These are phyloP conservation scores for Hemileccinum impolitum DNA, from an alignment of 768 basidiomycete genomes.

Conservation along the genomic window DNA sequence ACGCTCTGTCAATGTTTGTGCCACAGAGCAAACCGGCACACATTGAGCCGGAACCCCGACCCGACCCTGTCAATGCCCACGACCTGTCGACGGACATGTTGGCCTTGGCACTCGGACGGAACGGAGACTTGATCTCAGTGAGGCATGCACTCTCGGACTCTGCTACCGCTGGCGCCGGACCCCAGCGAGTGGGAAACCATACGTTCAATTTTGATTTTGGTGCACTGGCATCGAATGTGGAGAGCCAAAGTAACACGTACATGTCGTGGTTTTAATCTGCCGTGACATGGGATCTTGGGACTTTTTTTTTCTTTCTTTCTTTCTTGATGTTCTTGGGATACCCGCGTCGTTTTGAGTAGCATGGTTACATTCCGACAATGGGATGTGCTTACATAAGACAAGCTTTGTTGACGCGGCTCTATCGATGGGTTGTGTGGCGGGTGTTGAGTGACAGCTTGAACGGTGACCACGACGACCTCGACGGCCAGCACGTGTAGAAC, in stretches of 20 bases:
- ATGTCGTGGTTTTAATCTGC: slow-evolving; percentile 62
- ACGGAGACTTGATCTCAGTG: slow-evolving; percentile 24
- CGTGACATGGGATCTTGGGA: slow-evolving; percentile 12
- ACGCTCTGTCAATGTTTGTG: slow-evolving; percentile 24
- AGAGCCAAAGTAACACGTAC: slow-evolving; percentile 53
- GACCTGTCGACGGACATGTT: slow-evolving; percentile 34
- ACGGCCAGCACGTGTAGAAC: slow-evolving; percentile 1
- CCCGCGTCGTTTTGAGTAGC: not conserved
- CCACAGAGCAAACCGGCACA: slow-evolving; percentile 14
- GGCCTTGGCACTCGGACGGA: slow-evolving; percentile 27
- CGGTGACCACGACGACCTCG: slow-evolving; percentile 20
- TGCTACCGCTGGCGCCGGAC: slow-evolving; percentile 20
- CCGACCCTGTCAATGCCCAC: slow-evolving; percentile 18
- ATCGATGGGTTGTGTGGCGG: slow-evolving; percentile 11
- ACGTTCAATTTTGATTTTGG: slow-evolving; percentile 63
- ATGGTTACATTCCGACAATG: slow-evolving; percentile 1
- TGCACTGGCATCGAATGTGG: slow-evolving; percentile 50
- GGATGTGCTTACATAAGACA: slow-evolving; percentile 27
- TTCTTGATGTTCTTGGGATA: slow-evolving; percentile 22
- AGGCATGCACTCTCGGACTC: slow-evolving; percentile 18
- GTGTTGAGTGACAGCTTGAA: slow-evolving; percentile 5
- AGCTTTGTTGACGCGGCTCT: slow-evolving; percentile 17
- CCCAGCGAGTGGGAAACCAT: slow-evolving; percentile 47
- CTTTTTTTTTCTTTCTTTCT: slow-evolving; percentile 7
- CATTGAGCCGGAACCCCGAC: slow-evolving; percentile 17